A percentile compares a stretch with the other conserved stretches of the same genome.
Conservation (phyloP, 306 rosid species). For the Astragalus membranaceus region DNA sequence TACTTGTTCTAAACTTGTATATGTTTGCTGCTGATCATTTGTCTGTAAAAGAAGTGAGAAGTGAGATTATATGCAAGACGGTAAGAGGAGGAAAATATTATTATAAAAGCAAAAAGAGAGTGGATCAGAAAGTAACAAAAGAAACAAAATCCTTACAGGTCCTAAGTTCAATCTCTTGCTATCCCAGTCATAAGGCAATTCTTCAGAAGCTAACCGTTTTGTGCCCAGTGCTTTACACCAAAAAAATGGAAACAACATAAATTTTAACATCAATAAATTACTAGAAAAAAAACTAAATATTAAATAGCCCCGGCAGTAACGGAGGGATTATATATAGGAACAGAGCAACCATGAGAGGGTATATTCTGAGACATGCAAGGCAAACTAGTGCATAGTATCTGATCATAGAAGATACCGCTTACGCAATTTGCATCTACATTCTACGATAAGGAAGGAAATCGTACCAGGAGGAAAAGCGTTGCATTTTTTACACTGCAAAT, state of each 20-base stretch:
- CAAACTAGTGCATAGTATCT: constrained; percentile 5
- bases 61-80: neutral
- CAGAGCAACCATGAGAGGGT: neutral
- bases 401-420: neutral
- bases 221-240: constrained; percentile 70
- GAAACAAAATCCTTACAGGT: constrained; percentile 49
- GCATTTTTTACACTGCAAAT: constrained; percentile 90
- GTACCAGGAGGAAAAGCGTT: constrained; percentile 83
- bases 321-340: neutral
- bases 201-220: constrained; percentile 89
- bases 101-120: neutral
- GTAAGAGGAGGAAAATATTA: neutral
- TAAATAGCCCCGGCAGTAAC: neutral
- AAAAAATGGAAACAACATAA: constrained; percentile 2
- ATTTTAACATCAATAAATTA: constrained; percentile 29
- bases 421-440: constrained; percentile 7
- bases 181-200: constrained; percentile 76
- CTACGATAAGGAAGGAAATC: constrained; percentile 13
- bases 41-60: constrained; percentile 34
- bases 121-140: neutral
- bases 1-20: constrained; percentile 46
- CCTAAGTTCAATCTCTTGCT: constrained; percentile 85
- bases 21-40: constrained; percentile 45
- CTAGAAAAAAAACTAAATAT: neutral
- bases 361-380: neutral